Evolutionary conservation across 176 grass and related monocot genomes (phyloP).

Genomic region (Paspalum vaginatum): DNA sequence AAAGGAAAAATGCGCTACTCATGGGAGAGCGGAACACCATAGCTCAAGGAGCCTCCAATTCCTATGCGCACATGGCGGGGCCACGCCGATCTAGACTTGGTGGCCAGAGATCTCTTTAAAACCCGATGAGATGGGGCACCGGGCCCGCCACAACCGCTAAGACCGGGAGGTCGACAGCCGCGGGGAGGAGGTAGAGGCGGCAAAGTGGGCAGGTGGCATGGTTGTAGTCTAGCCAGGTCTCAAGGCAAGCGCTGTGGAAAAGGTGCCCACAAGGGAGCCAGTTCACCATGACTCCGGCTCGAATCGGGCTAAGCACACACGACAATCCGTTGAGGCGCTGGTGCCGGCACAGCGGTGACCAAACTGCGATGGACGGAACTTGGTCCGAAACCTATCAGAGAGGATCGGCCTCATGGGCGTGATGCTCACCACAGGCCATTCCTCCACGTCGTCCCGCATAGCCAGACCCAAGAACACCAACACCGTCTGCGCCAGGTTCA

Average conservation of each 20-base stretch:
- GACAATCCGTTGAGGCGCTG: conserved; percentile 45
- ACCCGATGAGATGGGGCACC: conserved; percentile 2
- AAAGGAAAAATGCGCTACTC: conserved; percentile 1
- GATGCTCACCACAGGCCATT: background rate
- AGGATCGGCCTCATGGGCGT: conserved; percentile 37
- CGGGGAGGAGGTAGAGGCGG: conserved; percentile 57
- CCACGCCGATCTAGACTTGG: conserved; percentile 19
- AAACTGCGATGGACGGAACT: conserved; percentile 58
- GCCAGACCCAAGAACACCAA: conserved; percentile 56
- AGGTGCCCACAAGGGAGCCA: conserved; percentile 79
- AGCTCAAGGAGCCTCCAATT: conserved; percentile 33
- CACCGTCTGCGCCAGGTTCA: conserved; percentile 46
- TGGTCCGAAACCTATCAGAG: conserved; percentile 63
- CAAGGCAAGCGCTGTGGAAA: conserved; percentile 79
- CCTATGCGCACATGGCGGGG: conserved; percentile 36
- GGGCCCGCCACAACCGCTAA: background rate
- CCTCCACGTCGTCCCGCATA: background rate
- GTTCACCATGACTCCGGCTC: conserved; percentile 81
- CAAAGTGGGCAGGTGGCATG: conserved; percentile 82
- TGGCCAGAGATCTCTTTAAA: conserved; percentile 30
- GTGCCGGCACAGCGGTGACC: conserved; percentile 32
- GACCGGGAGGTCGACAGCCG: background rate
- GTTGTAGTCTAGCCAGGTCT: conserved; percentile 85
- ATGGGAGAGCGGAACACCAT: conserved; percentile 2
- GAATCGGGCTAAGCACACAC: conserved; percentile 70